phyloP scores from a whole-genome alignment of 768 basidiomycete species.

The Royoungia palumana region DNA sequence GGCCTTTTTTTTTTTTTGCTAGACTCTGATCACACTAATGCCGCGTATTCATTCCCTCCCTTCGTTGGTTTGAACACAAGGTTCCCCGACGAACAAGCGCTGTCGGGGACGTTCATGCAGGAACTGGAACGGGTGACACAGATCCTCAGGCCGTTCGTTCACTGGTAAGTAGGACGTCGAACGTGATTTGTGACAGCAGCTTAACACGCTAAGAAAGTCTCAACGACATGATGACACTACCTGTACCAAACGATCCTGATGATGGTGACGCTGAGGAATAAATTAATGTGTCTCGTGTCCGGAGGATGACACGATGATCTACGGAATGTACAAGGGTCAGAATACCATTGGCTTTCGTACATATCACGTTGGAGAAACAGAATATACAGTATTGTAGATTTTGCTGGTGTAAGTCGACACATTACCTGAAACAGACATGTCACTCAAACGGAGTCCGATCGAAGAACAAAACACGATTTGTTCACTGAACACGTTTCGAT shows the following conservation, averaged over 20 bases:
- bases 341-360: too few species aligned
- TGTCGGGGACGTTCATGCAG: slow-evolving; percentile 60
- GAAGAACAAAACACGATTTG: too few species aligned
- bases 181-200: not conserved
- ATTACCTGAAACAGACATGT: too few species aligned
- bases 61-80: slow-evolving; percentile 31
- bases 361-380: too few species aligned
- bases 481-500: too few species aligned
- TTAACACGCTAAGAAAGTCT: slow-evolving; percentile 38
- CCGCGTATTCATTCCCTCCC: not conserved
- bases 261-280: slow-evolving; percentile 8
- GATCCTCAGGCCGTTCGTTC: slow-evolving; percentile 72
- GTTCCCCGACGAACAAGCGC: slow-evolving; percentile 73
- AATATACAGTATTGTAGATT: too few species aligned
- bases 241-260: slow-evolving; percentile 24
- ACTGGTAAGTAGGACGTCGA: slow-evolving; percentile 49
- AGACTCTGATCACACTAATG: slow-evolving; percentile 15
- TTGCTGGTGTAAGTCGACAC: too few species aligned
- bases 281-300: not conserved
- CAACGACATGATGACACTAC: slow-evolving; percentile 69
- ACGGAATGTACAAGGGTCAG: not conserved
- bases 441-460: too few species aligned
- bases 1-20: slow-evolving; percentile 3
- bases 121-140: slow-evolving; percentile 51
- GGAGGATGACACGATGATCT: slow-evolving; percentile 4